Evolutionary conservation across 371 early-diverging fungal species (phyloP), one percentile per base, ranked within the genome.

Genomic region (Mortierella polycephala): DNA sequence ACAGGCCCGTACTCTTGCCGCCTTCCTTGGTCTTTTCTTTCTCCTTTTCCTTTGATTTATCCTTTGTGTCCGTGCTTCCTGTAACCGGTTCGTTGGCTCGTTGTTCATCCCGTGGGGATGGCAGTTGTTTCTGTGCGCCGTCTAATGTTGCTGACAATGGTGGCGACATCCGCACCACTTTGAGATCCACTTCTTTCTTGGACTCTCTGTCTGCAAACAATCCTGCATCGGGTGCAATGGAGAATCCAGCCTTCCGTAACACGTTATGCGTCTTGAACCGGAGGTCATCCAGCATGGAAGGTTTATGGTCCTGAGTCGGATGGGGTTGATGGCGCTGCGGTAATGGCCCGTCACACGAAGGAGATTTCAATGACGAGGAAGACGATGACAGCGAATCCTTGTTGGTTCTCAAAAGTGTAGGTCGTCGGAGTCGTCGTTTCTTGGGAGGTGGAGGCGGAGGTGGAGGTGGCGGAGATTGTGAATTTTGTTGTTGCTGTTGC

Each of bases 211-310:
- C 77, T 1, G 65, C 56, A 44, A 60, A 76, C 3, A 76, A 21
- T n/a, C 77, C 64, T 16, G 77, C 77, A 37, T 42, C 57, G 11
- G 77, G 77, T 10, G 77, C 62, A 60, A 76, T 67, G 6, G 73
- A 62, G 46, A 73, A 73, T n/a, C 73, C 67, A 9, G 67, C 68
- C 57, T 67, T 66, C 47, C 71, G 71, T 2, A 76, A 18, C 4
- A 71, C 77, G 12, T 67, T 55, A 18, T 64, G 59, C 8, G 77
- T 71, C 63, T 64, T 76, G 3, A 61, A 53, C 6, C 77, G 71
- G 30, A 76, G 46, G 52, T 68, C 71, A 7, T 71, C 72, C 53
- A 76, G 49, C 30, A 30, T 30, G 30, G 30, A 30, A 30, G 30
- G 30, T 30, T 30, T 30, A 4, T 30, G 30, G 4, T 30, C 30